A percentile compares a stretch with the other conserved stretches of the same genome.
Conservation (phyloP, 805 yeast species). For the Scheffersomyces amazonensis region DNA sequence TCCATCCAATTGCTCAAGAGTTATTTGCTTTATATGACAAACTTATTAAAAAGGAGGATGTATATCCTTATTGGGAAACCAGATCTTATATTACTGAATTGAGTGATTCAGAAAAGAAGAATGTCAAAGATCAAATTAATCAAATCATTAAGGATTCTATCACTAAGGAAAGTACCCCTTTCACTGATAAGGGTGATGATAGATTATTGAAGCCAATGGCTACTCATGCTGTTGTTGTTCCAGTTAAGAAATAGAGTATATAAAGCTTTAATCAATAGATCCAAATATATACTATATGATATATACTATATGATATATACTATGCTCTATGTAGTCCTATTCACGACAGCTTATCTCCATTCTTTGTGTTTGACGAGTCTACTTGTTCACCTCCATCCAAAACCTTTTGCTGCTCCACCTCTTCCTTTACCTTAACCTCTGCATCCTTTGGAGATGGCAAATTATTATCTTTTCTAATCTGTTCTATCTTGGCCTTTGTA, state of each 20-base stretch:
- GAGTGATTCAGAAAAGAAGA: conserved; percentile 30
- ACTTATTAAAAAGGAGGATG: conserved; percentile 26
- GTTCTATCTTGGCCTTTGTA: neutral
- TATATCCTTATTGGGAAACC: conserved; percentile 52
- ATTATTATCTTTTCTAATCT: neutral
- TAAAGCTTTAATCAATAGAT: too few relatives aligned
- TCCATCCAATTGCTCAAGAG: conserved; percentile 33
- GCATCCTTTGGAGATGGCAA: neutral
- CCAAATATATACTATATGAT: too few relatives aligned
- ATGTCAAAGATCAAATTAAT: conserved; percentile 28
- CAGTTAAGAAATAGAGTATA: conserved; percentile 9
- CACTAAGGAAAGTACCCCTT: conserved; percentile 4
- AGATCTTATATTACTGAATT: conserved; percentile 53
- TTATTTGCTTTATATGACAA: conserved; percentile 25
- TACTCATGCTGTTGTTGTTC: conserved; percentile 17
- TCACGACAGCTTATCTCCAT: too few relatives aligned
- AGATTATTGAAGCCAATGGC: conserved; percentile 22
- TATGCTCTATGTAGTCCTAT: too few relatives aligned
- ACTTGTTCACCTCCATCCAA: too few relatives aligned
- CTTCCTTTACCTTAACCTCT: too few relatives aligned
- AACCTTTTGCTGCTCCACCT: too few relatives aligned
- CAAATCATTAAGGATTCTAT: conserved; percentile 19
- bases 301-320: too few relatives aligned
- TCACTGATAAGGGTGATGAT: conserved; percentile 9
- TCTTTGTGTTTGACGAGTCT: too few relatives aligned